These are phyloP conservation scores for Pezizomycotina sp. DNA, from an alignment of 2,329 filamentous ascomycete species.

Conservation along the genomic window DNA sequence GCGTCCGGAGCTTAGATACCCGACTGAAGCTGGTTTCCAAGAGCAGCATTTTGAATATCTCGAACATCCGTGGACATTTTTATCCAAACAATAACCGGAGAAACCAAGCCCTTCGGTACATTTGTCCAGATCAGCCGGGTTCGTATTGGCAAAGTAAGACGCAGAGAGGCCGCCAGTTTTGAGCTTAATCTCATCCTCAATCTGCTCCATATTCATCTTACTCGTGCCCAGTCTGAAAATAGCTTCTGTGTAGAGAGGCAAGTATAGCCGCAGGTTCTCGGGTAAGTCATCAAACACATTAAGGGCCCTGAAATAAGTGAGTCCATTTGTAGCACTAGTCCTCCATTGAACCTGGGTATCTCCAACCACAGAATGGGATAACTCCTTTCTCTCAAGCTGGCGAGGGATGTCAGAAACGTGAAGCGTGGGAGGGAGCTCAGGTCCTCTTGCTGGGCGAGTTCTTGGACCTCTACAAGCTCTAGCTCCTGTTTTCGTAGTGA, in stretches of 20 bases:
- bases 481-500: conserved; percentile 63
- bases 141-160: conserved; percentile 66
- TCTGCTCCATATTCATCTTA: conserved; percentile 74
- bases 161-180: conserved; percentile 85
- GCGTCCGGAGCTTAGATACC: conserved; percentile 63
- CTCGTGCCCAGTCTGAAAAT: conserved; percentile 88
- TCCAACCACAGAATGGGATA: conserved; percentile 39
- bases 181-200: conserved; percentile 89
- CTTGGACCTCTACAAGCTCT: conserved; percentile 64
- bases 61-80: conserved; percentile 79
- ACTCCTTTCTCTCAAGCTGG: conserved; percentile 55
- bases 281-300: conserved; percentile 65
- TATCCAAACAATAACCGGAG: conserved; percentile 72
- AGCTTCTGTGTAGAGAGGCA: conserved; percentile 80
- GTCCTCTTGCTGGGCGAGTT: conserved; percentile 67
- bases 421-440: conserved; percentile 71
- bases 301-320: conserved; percentile 89
- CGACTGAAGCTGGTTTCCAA: conserved; percentile 77
- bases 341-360: conserved; percentile 68
- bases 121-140: conserved; percentile 51
- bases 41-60: conserved; percentile 63
- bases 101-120: conserved; percentile 71
- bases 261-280: conserved; percentile 63
- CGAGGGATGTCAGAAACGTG: conserved; percentile 79
- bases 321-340: conserved; percentile 80